Evolutionary conservation across 441 rosid genomes (phyloP), one percentile per base, ranked within the genome.

Genomic region (Pelargonium myrrhifolium): DNA sequence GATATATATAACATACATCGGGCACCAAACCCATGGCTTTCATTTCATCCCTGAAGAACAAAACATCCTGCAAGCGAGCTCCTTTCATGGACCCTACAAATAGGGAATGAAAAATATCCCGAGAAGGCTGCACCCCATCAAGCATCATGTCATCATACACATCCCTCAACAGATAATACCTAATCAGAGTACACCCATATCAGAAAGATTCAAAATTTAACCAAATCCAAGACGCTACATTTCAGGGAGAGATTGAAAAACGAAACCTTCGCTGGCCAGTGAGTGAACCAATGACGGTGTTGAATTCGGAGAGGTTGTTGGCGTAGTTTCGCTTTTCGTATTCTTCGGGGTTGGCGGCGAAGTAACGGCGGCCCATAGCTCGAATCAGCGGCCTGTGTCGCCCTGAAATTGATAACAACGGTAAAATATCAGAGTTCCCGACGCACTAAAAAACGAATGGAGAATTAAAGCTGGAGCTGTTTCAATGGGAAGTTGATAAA

Each of bases 61-160:
- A 78, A 18, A 92, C 90, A 65, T 92, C 97, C 56, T 78, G 89
- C 85, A 94, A 69, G 43, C 93, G 93, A 64, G 91, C 80, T 9
- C 97, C 91, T 79, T 84, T 91, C 97, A 92, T 89, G 22, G 89
- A 87, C 62, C 98, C 97, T 49, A 85, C 81, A 9, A 88, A 81
- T 83, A 92, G 77, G 7, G 96, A 84, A 75, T 86, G 89, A 71
- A 89, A 92, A 21, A 79, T 75, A 65, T 92, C 98, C 69, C 90
- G 76, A 43, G 80, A 81, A 14, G 98, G 99, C 75, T 89, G 90
- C 71, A 94, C 96, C 35, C 96, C 98, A 74, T 94, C 98, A 65
- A 94, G 80, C 88, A 84, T 76, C 99, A 89, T 85, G 74, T 94
- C 99, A 71, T 87, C 96, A 65, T 87, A 88, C n/a, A 74, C 97